Percentiles rank a stretch among this genome's conserved stretches.
These are phyloP conservation scores for Leucoagaricus sp. DNA, from an alignment of 1,284 basidiomycete species.

Conservation along the genomic window DNA sequence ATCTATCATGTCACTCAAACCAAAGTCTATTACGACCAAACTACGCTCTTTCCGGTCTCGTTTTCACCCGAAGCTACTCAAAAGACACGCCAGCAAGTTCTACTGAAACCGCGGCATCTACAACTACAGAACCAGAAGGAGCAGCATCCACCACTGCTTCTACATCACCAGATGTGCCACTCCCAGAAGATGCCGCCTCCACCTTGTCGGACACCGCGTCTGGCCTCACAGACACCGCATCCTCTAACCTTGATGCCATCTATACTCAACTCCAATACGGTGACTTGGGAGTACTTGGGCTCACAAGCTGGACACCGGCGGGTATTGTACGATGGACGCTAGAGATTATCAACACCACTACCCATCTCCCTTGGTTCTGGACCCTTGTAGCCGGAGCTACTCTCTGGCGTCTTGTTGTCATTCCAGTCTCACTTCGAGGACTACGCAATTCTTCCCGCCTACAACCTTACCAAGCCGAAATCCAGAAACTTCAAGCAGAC, in stretches of 20 bases:
- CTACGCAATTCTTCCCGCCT: conserved; percentile 74
- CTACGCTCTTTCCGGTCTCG: neutral
- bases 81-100: conserved; percentile 14
- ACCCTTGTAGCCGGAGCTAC: conserved; percentile 77
- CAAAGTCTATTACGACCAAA: neutral
- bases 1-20: neutral
- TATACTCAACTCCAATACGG: conserved; percentile 66
- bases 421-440: conserved; percentile 71
- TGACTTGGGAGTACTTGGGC: conserved; percentile 78
- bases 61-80: conserved; percentile 10
- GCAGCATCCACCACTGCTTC: neutral
- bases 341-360: conserved; percentile 74
- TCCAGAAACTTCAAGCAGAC: conserved; percentile 57
- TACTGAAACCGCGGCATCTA: neutral
- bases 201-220: conserved; percentile 1
- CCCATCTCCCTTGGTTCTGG: conserved; percentile 85
- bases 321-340: conserved; percentile 67
- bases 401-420: conserved; percentile 65
- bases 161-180: neutral
- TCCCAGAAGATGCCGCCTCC: neutral
- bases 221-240: conserved; percentile 3
- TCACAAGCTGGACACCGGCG: conserved; percentile 61
- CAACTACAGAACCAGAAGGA: neutral
- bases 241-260: conserved; percentile 24
- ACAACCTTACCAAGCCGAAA: conserved; percentile 59